Evolutionary conservation across 345 rosid genomes (phyloP), one percentile per base, ranked within the genome.

Genomic region (Corymbia maculata): DNA sequence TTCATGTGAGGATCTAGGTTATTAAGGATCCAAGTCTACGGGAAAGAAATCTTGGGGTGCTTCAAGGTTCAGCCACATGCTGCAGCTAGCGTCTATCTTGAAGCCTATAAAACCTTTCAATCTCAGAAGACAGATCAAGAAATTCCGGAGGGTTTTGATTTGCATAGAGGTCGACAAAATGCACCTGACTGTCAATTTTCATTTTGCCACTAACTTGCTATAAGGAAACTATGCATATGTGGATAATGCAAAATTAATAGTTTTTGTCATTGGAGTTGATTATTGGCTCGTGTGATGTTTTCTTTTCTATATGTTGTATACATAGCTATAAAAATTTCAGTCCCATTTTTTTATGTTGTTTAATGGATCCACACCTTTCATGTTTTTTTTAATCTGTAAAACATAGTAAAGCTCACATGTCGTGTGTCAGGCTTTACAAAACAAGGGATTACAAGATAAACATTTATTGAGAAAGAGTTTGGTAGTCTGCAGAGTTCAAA

Each of bases 1-100:
- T 88, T 13, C 55, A 28, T 32, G 26, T 90, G 85, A 32, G 17
- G 86, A 86, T 87, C 87, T 88, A 97, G 99, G 98, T 97, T 70
- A 88, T 92, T 64, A 88, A 94, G 86, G 97, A 96, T 89, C 90
- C 88, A 68, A 94, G 89, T 64, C 86, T 97, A 24, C 86, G 98
- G 80, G 98, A 97, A 86, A 95, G 96, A 79, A 93, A 96, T 92
- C 90, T 94, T 85, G 98, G 98, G 45, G 96, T 93, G 89, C 95
- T 95, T 93, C 96, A 97, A 92, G 99, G 98, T 92, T 88, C 89
- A 91, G 49, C 87, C 90, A 61, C 92, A 87, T 87, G 96, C 95
- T 89, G 97, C 95, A 87, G 90, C 94, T 2, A 89, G 91, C 87
- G 30, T 91, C 68, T 86, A 86, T 47, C 93, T 97, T 4, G 87